Evolutionary conservation across 352 stramenopile genomes (phyloP), one percentile per base, ranked within the genome.

Genomic region (Peronospora farinosa): DNA sequence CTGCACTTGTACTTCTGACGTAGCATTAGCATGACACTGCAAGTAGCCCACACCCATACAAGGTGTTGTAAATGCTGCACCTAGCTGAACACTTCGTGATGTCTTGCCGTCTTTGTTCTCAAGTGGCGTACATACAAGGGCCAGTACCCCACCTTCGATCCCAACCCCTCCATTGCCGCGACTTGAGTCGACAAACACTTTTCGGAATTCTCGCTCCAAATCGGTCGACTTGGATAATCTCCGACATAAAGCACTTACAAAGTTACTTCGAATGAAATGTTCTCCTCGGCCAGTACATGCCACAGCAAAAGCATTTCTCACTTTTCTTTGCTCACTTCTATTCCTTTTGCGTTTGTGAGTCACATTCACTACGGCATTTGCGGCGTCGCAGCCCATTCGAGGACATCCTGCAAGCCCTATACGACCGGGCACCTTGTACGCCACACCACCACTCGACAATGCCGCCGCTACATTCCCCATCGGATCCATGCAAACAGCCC

Each of bases 391-490:
- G 5, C 78, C 78, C 43, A 84, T 69, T 37, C 75, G 69, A 32
- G 78, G 78, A 65, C 78, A 86, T 0, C 71, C 78, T 2, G 78
- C 78, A 5, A 86, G 69, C 0, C 78, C 78, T 11, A 87, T 67
- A 6, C 78, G 78, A 25, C 78, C 78, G 3, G 73, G 72, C 16
- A 75, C 57, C 42, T 87, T 86, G 63, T 75, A 82, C 47, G 77
- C 63, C 42, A 87, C 69, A 1, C 78, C 78, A 7, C 75, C 78
- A 43, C 78, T 89, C 4, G 78, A 89, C 25, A 84, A 51, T 10
- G 73, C 75, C 7, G 74, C 69, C 5, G 75, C 75, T 7, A 84
- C 60, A 47, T 78, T 77, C 11, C 78, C 75, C 5, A 51, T 52
- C 0, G 51, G 52, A 27, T 89, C 78, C 28, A 89, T 54, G 36